Evolutionary conservation across 495 filamentous ascomycete genomes (phyloP), one percentile per base, ranked within the genome.

Genomic region (Aspergillus conjunctus): DNA sequence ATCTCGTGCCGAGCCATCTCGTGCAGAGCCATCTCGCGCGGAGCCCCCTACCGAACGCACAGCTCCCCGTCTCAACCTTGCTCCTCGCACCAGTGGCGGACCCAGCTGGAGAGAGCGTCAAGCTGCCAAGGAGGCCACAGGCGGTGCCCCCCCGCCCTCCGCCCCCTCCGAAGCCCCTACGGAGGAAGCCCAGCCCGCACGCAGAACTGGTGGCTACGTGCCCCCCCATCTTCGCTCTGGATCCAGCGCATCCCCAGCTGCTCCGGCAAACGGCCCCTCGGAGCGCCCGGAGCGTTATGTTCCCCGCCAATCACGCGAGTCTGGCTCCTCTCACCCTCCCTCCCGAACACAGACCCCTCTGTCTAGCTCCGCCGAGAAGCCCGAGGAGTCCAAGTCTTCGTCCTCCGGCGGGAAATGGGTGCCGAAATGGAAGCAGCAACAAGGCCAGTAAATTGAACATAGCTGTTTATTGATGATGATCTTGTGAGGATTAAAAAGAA

Each of bases 31-130:
- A 6, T 7, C 51, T 46, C 58, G 59, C 50, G 63, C 52, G 30
- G 66, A 60, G 54, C 67, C 54, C 26, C 26, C 81, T 60, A 73
- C 79, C 63, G 86, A 87, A 57, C 77, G 83, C 44, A 75, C 81
- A 30, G 73, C 88, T 52, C 90, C 91, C 20, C 86, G 85, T 61
- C 81, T 95, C 70, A 79, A 81, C 58, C 79, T 96, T 57, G 79
- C 82, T 54, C 61, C 74, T 60, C 76, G 75, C 31, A 68, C 74
- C 30, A 86, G 86, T 20, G 44, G 44, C 58, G 87, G 86, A 72
- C 76, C 85, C 34, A 85, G 81, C 67, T 97, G 92, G 92, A 88
- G 92, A 75, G 92, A 97, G n/a, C 84, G 91, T 46, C 79, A 90
- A 73, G 89, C 88, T 48, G 85, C 85, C 62, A 91, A 84, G 73